Evolutionary conservation across 2,329 filamentous ascomycete genomes (phyloP), one percentile per base, ranked within the genome.

Genomic region (Sporothrix euskadiensis): DNA sequence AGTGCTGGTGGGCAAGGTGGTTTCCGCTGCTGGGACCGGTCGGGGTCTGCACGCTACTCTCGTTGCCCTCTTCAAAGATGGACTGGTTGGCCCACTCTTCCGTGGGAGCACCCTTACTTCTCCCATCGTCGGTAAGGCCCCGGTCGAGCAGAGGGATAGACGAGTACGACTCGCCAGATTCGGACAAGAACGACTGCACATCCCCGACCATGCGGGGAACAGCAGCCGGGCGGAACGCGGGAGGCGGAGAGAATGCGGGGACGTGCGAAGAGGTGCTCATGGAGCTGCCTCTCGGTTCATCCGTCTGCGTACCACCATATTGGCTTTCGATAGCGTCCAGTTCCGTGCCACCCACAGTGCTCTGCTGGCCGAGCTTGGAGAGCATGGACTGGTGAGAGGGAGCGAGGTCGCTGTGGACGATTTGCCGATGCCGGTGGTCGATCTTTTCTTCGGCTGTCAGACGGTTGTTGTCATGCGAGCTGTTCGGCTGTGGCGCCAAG

Each of bases 101-200:
- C 12, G 82, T 82, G 35, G 79, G 77, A 52, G 63, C 74, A 4
- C 80, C 81, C 73, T 81, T 82, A 75, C 83, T 84, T 8, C 78
- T 81, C 0, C 81, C 85, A 75, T 88, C 86, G 57, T 89, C 86
- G 0, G 84, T 85, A 41, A 86, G 79, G 3, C 87, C 92, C 69
- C 92, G 88, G 75, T 95, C 91, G 14, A 97, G 85, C 8, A 96
- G 85, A 4, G 94, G 93, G 47, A 91, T 89, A 0, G 92, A 94
- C 54, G 88, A 91, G 79, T 94, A 94, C 0, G 92, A 95, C 69
- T 91, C 89, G 39, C 89, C 87, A 0, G 93, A 94, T 16, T 88
- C 86, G 0, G 88, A 88, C 3, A 88, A 75, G 76, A 88, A 85
- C 0, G 87, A 88, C 54, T 79, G 81, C 1, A 81, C 80, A 30